phyloP scores from a whole-genome alignment of 495 filamentous ascomycete genomes.

The Penicillium ochrochloron region DNA sequence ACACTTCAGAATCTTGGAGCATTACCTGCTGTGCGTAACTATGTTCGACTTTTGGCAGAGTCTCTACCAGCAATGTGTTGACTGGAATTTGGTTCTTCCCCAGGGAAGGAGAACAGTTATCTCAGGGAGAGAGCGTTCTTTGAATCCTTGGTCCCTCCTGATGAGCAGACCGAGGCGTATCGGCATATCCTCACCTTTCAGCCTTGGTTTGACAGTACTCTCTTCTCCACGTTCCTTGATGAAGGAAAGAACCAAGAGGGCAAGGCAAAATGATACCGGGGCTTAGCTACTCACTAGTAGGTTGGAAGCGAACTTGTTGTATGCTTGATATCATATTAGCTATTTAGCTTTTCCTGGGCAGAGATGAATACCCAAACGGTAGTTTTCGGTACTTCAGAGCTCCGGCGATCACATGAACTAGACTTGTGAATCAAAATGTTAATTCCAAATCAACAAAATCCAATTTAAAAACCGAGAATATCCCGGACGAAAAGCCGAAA shows the following conservation, averaged over 20 bases:
- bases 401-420: too few species aligned
- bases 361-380: neutral
- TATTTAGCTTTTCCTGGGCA: neutral
- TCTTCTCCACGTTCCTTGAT: neutral
- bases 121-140: neutral
- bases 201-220: constrained; percentile 2
- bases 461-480: neutral
- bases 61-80: constrained; percentile 3
- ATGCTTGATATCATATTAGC: neutral
- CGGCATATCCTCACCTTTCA: neutral
- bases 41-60: neutral
- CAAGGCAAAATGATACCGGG: neutral
- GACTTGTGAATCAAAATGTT: too few species aligned
- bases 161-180: neutral
- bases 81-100: neutral
- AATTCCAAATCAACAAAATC: neutral
- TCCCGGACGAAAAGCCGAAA: neutral
- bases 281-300: neutral
- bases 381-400: neutral
- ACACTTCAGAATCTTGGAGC: neutral
- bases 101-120: neutral
- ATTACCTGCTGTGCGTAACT: neutral
- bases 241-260: neutral
- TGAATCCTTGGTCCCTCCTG: neutral
- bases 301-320: too few species aligned